Evolutionary conservation across 345 rosid genomes (phyloP), one percentile per base, ranked within the genome.

Genomic region (Sisymbrium irio): DNA sequence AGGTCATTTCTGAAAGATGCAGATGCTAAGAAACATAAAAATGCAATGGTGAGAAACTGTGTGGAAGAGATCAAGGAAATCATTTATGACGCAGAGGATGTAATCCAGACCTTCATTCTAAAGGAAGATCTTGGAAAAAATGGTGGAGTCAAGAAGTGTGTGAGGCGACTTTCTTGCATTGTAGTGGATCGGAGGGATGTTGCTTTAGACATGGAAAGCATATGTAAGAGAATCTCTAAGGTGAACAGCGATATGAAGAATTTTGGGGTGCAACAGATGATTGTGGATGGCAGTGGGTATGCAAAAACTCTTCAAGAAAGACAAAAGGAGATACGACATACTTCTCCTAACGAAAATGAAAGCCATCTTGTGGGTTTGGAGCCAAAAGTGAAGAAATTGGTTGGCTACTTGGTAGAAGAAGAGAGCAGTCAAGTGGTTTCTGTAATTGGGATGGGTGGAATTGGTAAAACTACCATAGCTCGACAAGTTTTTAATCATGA

Each of bases 401-500:
- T 81, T 41, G 45, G 56, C 4, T 11, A 69, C 36, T 45, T 84
- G 45, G 41, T 71, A 7, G 65, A 0, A 1, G 62, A 33, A 10
- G 62, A 18, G 0, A 58, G 37, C 1, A 49, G 0, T 46, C 55
- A 49, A 17, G 71, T 77, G 9, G 71, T 84, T 22, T 68, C 79
- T 1, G 69, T 86, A 12, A 67, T 56, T 3, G 90, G 90, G 13
- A 84, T 84, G 88, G 83, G 33, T 1, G 33, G 33, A 4, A 30
- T 30, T 30, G 33, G 33, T 30, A 30, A 30, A 30, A 30, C 33
- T 4, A 30, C 33, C 6, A 6, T 30, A 6, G 33, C 33, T 4
- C 5, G 33, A 30, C 33, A 30, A 30, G 6, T 30, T 30, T 30
- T 30, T 30, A 30, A 30, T 30, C 33, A 30, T 4, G 33, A 30